Base-by-base conservation (phyloP, 2,329 filamentous ascomycete species). In the Gliomastix tumulicola region DNA sequence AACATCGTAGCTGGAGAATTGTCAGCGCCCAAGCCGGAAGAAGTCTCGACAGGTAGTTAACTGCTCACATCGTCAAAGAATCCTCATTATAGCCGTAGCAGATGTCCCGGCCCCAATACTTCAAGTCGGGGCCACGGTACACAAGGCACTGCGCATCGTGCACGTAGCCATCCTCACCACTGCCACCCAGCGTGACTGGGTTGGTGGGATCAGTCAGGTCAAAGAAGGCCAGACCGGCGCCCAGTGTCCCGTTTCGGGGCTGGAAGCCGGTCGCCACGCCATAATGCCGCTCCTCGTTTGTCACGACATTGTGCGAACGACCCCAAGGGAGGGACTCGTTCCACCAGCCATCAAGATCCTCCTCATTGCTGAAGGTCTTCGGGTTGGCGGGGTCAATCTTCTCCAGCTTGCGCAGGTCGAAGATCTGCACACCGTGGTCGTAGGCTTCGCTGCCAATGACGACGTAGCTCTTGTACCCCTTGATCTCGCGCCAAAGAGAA, bases 401-500 rank as follows among this genome's bases (percentile, higher is more conserved):
- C 63, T 66, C 51, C 9, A 59, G 49, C 36, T 68, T 9, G 44
- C 59, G 69, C 69, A 77, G 65, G 48, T 80, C 75, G 41, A 80
- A 80, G 48, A 79, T 70, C 50, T 80, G 76, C 21, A 80, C 64
- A 21, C 71, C 69, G 47, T 79, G 74, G 36, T 57, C 51, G n/a
- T 49, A 46, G 3, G 69, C 66, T 44, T 62, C 59, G 36, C 49
- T 55, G 17, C 59, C 59, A 12, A 62, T 58, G 36, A 61, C 44
- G 41, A 54, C 44, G 44, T 49, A 55, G 43, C 52, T 44, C 33
- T 49, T 49, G 48, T 49, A 61, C 2, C 55, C 47, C 15, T 51
- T 49, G 36, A 62, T 60, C 42, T 62, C 59, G 10, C 55, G 49
- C 59, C 59, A 62, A 13, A 28, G 25, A 5, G 25, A 28, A 9